Base-by-base conservation (phyloP, 352 stramenopile species). In the Plasmopara halstedii region DNA sequence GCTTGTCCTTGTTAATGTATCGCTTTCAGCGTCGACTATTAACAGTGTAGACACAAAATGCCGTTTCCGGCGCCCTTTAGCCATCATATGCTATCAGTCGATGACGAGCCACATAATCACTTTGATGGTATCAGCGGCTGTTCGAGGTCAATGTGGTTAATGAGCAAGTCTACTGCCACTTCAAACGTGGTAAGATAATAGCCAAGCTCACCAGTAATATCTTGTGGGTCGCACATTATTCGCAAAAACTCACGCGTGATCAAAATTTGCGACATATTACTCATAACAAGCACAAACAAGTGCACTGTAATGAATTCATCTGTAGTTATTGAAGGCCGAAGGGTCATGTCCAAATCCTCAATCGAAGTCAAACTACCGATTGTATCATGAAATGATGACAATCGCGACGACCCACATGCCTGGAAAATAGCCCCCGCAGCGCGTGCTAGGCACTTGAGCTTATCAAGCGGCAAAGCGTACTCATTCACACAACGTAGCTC, bases 171-270 rank as follows among this genome's bases (percentile, higher is more conserved):
- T 27, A 85, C 68, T n/a, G 64, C 70, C 19, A 75, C 70, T 34
- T 83, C 70, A 38, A 82, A 85, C 39, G 69, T 85, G 34, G 73
- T 81, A 15, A 83, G 70, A 46, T 85, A 85, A 56, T 82, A 86
- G 36, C 73, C 73, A 22, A 86, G 70, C 54, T 86, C 73, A 42
- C 73, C 73, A 32, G 63, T 74, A 23, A 72, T 67, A 32, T 86
- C 70, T 50, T 80, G 52, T 21, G 61, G 47, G 50, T 83, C 73
- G 38, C 68, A 83, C 60, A 76, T 73, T 25, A 76, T 53, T 13
- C 62, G 53, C 18, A 86, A 43, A 46, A 83, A 58, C 45, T 83
- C 62, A 35, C 72, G 67, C 20, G 73, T 85, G 42, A 62, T 62
- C 36, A 82, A 55, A 26, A 76, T 40, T 6, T 69, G 62, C 10